Conservation (phyloP, 2,329 filamentous ascomycete genomes). For the Trichoderma koningii region DNA sequence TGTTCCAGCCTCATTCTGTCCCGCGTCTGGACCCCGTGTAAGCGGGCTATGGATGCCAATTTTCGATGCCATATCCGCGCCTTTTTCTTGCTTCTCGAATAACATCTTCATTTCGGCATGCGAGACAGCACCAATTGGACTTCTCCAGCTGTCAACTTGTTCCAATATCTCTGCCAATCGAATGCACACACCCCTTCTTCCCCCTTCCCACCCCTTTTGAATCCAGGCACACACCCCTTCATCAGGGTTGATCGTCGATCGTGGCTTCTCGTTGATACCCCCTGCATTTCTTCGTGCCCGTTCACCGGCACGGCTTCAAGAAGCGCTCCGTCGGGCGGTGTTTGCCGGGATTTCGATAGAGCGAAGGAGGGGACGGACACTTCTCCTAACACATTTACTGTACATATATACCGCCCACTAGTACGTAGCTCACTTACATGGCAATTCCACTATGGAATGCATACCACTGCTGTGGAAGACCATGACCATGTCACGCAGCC, state of each 20-base stretch:
- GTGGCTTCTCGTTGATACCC: conserved; percentile 6
- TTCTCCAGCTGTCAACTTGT: background rate
- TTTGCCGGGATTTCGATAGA: background rate
- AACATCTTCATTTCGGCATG: background rate
- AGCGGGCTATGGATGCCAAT: too few relatives aligned
- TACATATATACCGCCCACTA: too few relatives aligned
- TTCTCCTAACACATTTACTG: too few relatives aligned
- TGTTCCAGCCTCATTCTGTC: too few relatives aligned
- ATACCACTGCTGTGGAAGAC: too few relatives aligned
- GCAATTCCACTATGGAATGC: too few relatives aligned
- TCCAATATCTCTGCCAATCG: background rate
- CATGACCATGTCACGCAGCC: too few relatives aligned
- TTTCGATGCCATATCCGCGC: background rate
- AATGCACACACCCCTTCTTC: background rate
- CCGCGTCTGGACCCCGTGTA: too few relatives aligned
- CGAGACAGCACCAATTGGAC: conserved; percentile 3
- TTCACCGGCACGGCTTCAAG: conserved; percentile 25
- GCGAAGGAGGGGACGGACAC: background rate
- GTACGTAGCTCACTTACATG: too few relatives aligned
- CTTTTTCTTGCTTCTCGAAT: background rate
- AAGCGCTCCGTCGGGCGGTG: conserved; percentile 19
- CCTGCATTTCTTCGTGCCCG: background rate
- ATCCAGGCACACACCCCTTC: conserved; percentile 9
- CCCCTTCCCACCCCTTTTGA: background rate
- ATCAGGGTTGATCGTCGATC: conserved; percentile 24